Base-by-base conservation (phyloP, 352 stramenopile genomes). In the Phytophthora cajani region DNA sequence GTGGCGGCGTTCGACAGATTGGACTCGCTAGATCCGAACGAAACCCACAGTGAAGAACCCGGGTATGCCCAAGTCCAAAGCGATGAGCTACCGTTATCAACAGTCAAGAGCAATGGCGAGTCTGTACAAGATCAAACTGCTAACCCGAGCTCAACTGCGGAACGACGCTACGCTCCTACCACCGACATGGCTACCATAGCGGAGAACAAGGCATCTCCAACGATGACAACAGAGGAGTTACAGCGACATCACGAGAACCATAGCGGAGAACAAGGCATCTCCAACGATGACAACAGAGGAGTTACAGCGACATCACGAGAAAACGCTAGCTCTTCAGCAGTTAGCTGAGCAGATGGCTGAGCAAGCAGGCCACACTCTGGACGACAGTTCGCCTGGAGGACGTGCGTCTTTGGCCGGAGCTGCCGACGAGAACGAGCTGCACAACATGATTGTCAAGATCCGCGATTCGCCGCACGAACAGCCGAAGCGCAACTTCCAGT, bases 381-480 rank as follows among this genome's bases (percentile, higher is more conserved):
- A 44, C 19, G 53, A 69, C 2, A 17, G n/a, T 40, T 49, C 27
- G 10, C 25, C 47, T 32, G 60, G 55, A 25, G 71, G 71, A 16
- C 67, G 62, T 36, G 40, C 42, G 9, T 75, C 63, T 2, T 27
- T 78, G 8, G 67, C 52, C 42, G 71, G 61, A 49, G 67, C 67
- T 44, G 27, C 62, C 19, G 42, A 78, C 11, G 68, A 77, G 42
- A 70, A 38, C 23, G 55, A 79, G 19, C 40, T 79, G 11, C 69
- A 71, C 21, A 49, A 82, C 52, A 82, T 82, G 75, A 78, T 82
- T 64, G 68, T 73, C 36, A 82, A 82, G 51, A 82, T 82, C 36
- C 86, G 84, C n/a, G 78, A 81, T 65, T 84, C 86, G 1, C 72
- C 83, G 3, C 58, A 75, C 23, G 54, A 80, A 25, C 72, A 69